Evolutionary conservation across 768 basidiomycete species (phyloP).

Genomic region (Kwoniella shandongensis): DNA sequence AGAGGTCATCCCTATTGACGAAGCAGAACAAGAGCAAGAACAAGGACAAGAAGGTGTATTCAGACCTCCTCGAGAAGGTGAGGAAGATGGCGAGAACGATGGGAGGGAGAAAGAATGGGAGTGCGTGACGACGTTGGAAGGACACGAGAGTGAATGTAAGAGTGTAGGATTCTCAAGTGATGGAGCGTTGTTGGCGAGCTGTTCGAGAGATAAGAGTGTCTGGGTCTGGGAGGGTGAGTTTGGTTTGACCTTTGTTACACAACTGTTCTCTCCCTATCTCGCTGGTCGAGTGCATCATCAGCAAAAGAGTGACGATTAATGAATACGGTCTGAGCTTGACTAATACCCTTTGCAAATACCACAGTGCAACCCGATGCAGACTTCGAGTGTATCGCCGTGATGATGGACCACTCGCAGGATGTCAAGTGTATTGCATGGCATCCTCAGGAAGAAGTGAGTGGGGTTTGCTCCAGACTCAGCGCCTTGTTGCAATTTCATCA

Average conservation of each 20-base stretch:
- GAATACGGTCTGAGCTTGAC: too few relatives aligned
- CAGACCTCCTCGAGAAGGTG: conserved; percentile 53
- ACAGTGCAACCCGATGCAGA: conserved; percentile 86
- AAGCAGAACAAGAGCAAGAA: conserved; percentile 51
- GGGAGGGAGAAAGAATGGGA: conserved; percentile 84
- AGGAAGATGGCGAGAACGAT: conserved; percentile 63
- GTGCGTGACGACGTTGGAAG: conserved; percentile 79
- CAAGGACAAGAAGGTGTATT: conserved; percentile 42
- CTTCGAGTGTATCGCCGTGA: conserved; percentile 89
- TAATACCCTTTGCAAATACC: too few relatives aligned
- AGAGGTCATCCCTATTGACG: conserved; percentile 58
- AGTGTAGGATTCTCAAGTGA: conserved; percentile 76
- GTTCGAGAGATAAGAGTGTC: conserved; percentile 93
- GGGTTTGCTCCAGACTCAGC: too few relatives aligned
- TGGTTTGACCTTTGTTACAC: too few relatives aligned
- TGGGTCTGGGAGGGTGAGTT: conserved; percentile 96
- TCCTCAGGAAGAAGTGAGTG: conserved; percentile 81
- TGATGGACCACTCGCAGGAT: conserved; percentile 96
- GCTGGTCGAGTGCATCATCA: too few relatives aligned
- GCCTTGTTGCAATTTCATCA: too few relatives aligned
- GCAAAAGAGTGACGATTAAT: too few relatives aligned
- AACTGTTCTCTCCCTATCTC: too few relatives aligned
- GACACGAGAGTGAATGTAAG: conserved; percentile 96
- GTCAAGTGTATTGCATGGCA: conserved; percentile 96
- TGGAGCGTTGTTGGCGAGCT: conserved; percentile 83